Base-by-base conservation (phyloP, 2,329 filamentous ascomycete species). In the Scedosporium aurantiacum region DNA sequence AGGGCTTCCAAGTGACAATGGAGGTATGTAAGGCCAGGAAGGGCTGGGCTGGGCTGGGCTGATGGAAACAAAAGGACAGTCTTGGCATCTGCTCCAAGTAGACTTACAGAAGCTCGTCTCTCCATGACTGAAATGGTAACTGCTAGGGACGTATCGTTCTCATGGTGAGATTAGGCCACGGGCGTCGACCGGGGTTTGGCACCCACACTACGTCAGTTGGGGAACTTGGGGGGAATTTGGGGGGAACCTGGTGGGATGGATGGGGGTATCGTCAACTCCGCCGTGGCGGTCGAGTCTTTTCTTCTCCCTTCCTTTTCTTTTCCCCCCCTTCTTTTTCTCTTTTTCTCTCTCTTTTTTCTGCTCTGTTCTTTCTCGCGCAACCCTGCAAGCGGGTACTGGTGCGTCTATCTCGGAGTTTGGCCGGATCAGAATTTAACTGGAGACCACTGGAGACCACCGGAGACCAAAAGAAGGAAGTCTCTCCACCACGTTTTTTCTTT, bases 61-160 rank as follows among this genome's bases (percentile, higher is more conserved):
- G 28, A 27, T 54, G 50, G 50, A 54, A 21, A 10, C 4, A 54
- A 52, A 54, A 23, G 25, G n/a, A 40, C 28, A 47, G 5, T 45
- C 18, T 32, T 32, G 6, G 28, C 28, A 28, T 25, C 4, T 32
- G 14, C 27, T 18, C 41, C 43, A 12, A 28, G 37, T 25, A 16
- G 10, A 52, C 69, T 69, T 63, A 74, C 73, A 69, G 70, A 69
- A 66, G 73, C 73, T 72, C 69, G 70, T 68, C 67, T 71, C 66
- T 75, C 73, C 73, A 75, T 75, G 63, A 57, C 67, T 64, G 47
- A 43, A 21, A 21, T 25, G 23, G 60, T 14, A 16, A 16, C 21
- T 14, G n/a, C 14, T 52, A 55, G 45, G 43, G 21, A 32, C 27
- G 32, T 23, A 55, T 14, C 23, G n/a, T 23, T 60, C 47, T 25